Percentiles rank a stretch among this genome's conserved stretches.
phyloP scores from a whole-genome alignment of 2,329 filamentous ascomycete genomes.

The Fusarium subtropicale region DNA sequence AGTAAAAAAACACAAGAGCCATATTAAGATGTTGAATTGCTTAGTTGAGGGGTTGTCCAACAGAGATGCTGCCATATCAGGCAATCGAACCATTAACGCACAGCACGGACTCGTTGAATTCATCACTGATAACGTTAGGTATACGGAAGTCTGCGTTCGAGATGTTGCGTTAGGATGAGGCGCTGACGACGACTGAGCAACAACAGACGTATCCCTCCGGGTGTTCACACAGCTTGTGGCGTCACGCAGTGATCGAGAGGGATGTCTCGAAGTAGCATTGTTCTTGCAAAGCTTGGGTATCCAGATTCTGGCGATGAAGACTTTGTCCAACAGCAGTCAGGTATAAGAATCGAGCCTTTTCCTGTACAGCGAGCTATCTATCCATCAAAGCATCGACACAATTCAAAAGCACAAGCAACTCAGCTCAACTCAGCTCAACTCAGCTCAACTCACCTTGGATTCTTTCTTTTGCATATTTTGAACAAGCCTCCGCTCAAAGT shows the following conservation, averaged over 20 bases:
- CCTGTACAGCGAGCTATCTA: background rate
- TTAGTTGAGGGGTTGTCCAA: slow-evolving; percentile 17
- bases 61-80: slow-evolving; percentile 14
- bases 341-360: slow-evolving; percentile 17
- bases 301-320: too few species aligned
- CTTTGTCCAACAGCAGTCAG: slow-evolving; percentile 6
- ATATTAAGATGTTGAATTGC: slow-evolving; percentile 1
- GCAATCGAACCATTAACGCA: background rate
- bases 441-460: background rate
- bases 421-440: background rate
- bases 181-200: slow-evolving; percentile 38
- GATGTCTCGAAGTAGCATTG: background rate
- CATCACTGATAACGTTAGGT: background rate
- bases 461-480: background rate
- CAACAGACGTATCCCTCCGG: slow-evolving; percentile 17
- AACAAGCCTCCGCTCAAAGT: too few species aligned
- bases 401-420: background rate
- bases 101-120: background rate
- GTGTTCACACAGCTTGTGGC: slow-evolving; percentile 24
- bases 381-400: slow-evolving; percentile 5
- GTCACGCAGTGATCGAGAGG: slow-evolving; percentile 2
- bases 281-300: background rate
- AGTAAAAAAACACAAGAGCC: slow-evolving; percentile 26
- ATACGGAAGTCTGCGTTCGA: slow-evolving; percentile 21
- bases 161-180: background rate